Evolutionary conservation across 176 grass and related monocot species (phyloP), one percentile per base, ranked within the genome.

Genomic region (Tillandsia fasciculata): DNA sequence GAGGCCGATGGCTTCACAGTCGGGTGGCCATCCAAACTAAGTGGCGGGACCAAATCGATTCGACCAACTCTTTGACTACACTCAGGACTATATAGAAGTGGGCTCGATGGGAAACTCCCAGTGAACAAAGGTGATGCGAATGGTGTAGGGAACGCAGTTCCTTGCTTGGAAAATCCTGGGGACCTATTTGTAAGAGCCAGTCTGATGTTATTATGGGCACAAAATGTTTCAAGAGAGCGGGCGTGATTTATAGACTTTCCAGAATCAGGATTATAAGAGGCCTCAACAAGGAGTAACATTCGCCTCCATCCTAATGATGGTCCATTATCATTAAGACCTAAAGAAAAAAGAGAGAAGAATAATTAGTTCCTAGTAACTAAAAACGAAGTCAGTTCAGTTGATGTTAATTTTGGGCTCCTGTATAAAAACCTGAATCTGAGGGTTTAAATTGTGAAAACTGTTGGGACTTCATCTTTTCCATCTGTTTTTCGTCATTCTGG

Each of bases 31-130:
- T 97, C 94, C 71, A 93, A 79, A 66, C 94, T 97, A 61, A 93
- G 82, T 15, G 90, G 94, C 0, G 94, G 94, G 81, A 97, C 94
- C 59, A 87, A 66, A 78, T 97, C 94, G 52, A 93, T 92, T 53
- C 82, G 71, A 76, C 85, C 83, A 9, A 65, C 79, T 51, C 84
- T 71, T 68, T 92, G 86, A 48, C 94, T 84, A 24, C 29, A 76
- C n/a, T 97, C 94, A 71, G 94, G 94, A 77, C 89, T 93, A 72
- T 85, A 93, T 68, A 90, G 70, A 86, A 96, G 86, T 71, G 94
- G 94, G 77, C 89, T 97, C 70, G 89, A 97, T 63, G 94, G 94
- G 78, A 97, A 97, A 70, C 94, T 93, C 78, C 94, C 94, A 64
- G 94, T 97, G 79, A 97, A 92, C 70, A 97, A 79, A 76, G 94